Evolutionary conservation across 2,329 filamentous ascomycete genomes (phyloP), one percentile per base, ranked within the genome.

Genomic region (Amesomyces nigricolor): DNA sequence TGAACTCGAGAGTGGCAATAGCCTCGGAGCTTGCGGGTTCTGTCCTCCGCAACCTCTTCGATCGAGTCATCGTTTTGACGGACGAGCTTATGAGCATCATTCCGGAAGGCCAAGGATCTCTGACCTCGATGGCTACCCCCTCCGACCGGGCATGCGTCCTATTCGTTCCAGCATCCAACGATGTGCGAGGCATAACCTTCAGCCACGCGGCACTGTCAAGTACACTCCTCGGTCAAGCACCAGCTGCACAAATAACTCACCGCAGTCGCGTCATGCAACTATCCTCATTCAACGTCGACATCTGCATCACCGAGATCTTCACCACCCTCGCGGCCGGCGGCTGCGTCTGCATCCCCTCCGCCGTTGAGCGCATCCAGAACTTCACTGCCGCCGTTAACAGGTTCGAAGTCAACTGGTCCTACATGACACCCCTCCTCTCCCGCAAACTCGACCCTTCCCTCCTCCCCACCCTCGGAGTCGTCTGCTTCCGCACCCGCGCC

Each of bases 141-240:
- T 71, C 76, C 19, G 75, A 79, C 22, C 73, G 75, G 2, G 83
- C 83, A 0, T 87, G 84, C 63, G 74, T 83, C 3, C 76, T 88
- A 4, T 82, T 86, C 58, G 80, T 78, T 0, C 78, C 2, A 79
- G 80, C 79, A 0, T 79, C 80, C 1, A 77, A 77, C 47, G 76
- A 75, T 49, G 79, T 81, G 0, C 82, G 82, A 55, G 83, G 82
- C 1, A 79, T 84, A 11, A 79, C 85, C 16, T 80, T 86, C 57
- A 80, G 79, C 7, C 85, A 88, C 62, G 71, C 71, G 0, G 77
- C 81, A 0, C 72, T 86, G 1, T 79, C 79, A 1, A 80, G 81
- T 0, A 73, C 76, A 0, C 76, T 81, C 46, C 63, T 76, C 3
- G 74, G 75, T 0, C 78, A 85, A 62, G 78, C 74, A 0, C 69